These are phyloP conservation scores for Ilyonectria mors-panacis DNA, from an alignment of 2,329 filamentous ascomycete species.

Conservation along the genomic window DNA sequence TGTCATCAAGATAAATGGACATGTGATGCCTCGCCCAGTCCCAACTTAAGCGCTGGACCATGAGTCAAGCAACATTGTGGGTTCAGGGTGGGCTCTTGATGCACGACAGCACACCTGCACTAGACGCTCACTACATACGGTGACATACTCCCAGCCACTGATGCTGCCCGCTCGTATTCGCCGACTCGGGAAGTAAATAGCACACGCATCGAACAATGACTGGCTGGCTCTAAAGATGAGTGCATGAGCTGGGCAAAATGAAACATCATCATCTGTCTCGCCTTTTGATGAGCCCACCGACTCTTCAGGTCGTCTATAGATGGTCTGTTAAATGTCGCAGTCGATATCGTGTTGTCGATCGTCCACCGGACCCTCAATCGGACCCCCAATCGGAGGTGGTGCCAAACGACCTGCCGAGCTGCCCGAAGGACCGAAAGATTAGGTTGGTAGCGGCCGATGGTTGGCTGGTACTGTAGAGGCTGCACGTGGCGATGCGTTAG, in stretches of 20 bases:
- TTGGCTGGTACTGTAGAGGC: neutral
- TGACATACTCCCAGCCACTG: slow-evolving; percentile 1
- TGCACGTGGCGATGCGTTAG: slow-evolving; percentile 4
- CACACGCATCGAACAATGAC: neutral
- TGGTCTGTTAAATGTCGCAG: neutral
- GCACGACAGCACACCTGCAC: neutral
- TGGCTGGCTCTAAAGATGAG: neutral
- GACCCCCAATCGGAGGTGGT: neutral
- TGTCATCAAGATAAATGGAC: too few relatives aligned
- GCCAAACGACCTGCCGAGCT: neutral
- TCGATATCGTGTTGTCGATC: neutral
- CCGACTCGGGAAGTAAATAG: too few relatives aligned
- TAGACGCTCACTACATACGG: neutral
- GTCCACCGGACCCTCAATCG: too few relatives aligned
- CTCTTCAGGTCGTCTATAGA: neutral
- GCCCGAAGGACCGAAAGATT: neutral
- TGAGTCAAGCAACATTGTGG: neutral
- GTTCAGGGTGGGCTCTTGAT: neutral
- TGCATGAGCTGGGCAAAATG: neutral
- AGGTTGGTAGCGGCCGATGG: neutral
- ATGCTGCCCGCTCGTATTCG: neutral
- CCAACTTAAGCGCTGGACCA: neutral
- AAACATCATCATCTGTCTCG: neutral
- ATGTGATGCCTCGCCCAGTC: too few relatives aligned
- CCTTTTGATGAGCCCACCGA: neutral